phyloP scores from a whole-genome alignment of 768 basidiomycete species.

The Hygrocybe punicea region DNA sequence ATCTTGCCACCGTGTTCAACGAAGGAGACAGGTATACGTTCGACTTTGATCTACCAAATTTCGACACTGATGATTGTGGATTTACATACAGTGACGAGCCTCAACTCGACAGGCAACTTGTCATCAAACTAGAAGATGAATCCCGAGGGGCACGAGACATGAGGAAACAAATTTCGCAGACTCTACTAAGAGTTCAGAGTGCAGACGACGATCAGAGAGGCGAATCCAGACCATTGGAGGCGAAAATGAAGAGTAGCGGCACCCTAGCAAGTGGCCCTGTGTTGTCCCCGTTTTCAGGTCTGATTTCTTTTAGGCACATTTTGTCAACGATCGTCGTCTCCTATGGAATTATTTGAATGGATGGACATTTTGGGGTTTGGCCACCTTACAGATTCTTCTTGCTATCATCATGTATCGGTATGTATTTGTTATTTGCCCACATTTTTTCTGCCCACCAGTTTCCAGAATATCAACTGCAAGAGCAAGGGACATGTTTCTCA shows the following conservation, averaged over 20 bases:
- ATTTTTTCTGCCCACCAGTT: conserved; percentile 7
- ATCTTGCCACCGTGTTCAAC: conserved; percentile 53
- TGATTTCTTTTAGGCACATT: conserved; percentile 12
- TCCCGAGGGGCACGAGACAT: conserved; percentile 52
- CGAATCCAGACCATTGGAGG: conserved; percentile 33
- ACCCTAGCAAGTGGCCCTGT: conserved; percentile 35
- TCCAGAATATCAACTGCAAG: conserved; percentile 45
- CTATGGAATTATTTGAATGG: conserved; percentile 25
- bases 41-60: not conserved
- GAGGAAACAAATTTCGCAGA: conserved; percentile 42
- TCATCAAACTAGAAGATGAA: conserved; percentile 49
- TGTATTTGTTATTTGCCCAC: conserved; percentile 10
- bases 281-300: not conserved
- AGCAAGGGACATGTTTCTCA: conserved; percentile 60
- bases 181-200: conserved; percentile 39
- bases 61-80: not conserved
- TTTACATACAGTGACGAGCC: conserved; percentile 39
- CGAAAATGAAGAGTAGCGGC: conserved; percentile 35
- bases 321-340: conserved; percentile 19
- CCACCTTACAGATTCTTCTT: conserved; percentile 44
- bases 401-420: conserved; percentile 59
- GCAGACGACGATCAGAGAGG: conserved; percentile 35
- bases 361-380: conserved; percentile 35
- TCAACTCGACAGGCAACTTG: conserved; percentile 41
- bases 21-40: conserved; percentile 54